Percentiles rank a stretch among this genome's conserved stretches.
phyloP scores from a whole-genome alignment of 2,329 filamentous ascomycete genomes.

The Hymenotorrendiella dingleyae region DNA sequence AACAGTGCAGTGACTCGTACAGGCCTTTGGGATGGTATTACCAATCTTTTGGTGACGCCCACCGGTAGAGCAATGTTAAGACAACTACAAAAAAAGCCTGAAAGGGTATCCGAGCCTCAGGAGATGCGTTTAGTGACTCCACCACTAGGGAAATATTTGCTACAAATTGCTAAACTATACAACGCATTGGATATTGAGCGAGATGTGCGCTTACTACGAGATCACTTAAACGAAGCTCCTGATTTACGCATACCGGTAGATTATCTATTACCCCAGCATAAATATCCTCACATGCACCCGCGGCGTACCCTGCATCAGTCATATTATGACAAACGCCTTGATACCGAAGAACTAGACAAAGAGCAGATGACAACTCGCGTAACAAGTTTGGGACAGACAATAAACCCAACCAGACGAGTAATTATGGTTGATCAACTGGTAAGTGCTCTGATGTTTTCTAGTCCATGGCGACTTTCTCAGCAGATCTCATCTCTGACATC shows the following conservation, averaged over 20 bases:
- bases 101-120: background rate
- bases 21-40: background rate
- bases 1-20: background rate
- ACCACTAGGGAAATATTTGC: constrained; percentile 1
- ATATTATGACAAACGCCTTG: constrained; percentile 8
- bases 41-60: background rate
- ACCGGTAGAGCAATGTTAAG: background rate
- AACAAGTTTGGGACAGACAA: constrained; percentile 5
- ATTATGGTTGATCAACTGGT: constrained; percentile 39
- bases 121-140: no score
- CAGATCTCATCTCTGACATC: no score
- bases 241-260: no score
- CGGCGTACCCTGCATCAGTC: constrained; percentile 14
- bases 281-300: constrained; percentile 6
- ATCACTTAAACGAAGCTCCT: no score
- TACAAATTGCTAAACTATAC: constrained; percentile 7
- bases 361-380: constrained; percentile 11
- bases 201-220: constrained; percentile 6
- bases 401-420: constrained; percentile 11
- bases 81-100: background rate
- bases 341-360: constrained; percentile 5
- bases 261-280: no score
- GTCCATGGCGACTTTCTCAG: no score
- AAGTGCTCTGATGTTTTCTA: no score
- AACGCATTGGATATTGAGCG: constrained; percentile 7